Percentiles rank a stretch among this genome's conserved stretches.
Evolutionary conservation across 2,329 filamentous ascomycete genomes (phyloP).

Genomic region (Calonectria crousiana): DNA sequence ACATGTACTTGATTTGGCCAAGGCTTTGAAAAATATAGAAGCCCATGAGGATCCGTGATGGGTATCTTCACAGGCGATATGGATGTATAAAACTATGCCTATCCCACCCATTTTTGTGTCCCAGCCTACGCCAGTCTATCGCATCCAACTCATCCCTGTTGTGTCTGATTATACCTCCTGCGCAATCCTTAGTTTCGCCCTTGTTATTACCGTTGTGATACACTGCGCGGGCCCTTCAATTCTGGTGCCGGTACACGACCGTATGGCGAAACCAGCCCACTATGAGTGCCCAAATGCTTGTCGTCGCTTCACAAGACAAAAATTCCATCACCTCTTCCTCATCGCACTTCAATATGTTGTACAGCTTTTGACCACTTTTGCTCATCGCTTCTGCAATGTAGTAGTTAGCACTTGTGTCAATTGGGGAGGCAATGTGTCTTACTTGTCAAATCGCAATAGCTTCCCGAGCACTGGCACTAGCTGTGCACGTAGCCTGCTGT

Average conservation of each 20-base stretch:
- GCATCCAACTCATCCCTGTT: not conserved
- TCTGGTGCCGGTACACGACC: not conserved
- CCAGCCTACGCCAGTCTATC: conserved; percentile 5
- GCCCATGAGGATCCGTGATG: not conserved
- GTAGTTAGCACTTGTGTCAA: conserved; percentile 26
- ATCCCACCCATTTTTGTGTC: conserved; percentile 3
- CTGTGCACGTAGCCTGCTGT: conserved; percentile 80
- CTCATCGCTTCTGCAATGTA: conserved; percentile 70
- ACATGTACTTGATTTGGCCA: not conserved
- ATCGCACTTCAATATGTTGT: conserved; percentile 59
- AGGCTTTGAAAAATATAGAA: not conserved
- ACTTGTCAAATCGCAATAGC: conserved; percentile 83
- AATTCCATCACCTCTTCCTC: conserved; percentile 16
- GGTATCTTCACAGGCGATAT: not conserved
- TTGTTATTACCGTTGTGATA: conserved; percentile 34
- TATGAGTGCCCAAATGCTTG: not conserved
- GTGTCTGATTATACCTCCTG: not conserved
- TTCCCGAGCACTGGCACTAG: conserved; percentile 83
- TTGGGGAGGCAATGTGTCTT: conserved; percentile 50
- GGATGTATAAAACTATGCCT: not conserved
- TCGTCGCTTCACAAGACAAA: not conserved
- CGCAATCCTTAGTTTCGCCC: not conserved
- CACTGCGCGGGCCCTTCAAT: conserved; percentile 22
- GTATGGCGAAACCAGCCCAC: not conserved
- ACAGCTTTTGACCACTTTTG: conserved; percentile 89